A percentile compares a stretch with the other conserved stretches of the same genome.
Evolutionary conservation across 1,284 basidiomycete genomes (phyloP).

Genomic region (Inonotus obliquus): DNA sequence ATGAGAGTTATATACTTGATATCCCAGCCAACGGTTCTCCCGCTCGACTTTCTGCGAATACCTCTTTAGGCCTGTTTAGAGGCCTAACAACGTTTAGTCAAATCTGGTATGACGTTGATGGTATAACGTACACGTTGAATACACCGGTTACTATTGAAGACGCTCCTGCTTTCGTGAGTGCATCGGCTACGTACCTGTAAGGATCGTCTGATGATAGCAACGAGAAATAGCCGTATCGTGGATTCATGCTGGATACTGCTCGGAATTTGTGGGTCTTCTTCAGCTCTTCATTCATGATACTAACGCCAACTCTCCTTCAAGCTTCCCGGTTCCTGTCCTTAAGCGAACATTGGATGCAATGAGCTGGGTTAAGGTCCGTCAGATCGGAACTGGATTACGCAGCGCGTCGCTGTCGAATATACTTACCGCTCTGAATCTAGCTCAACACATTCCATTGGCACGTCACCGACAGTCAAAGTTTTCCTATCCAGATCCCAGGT

Average conservation of each 20-base stretch:
- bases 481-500: constrained; percentile 64
- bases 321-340: constrained; percentile 65
- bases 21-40: constrained; percentile 56
- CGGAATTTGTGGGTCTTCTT: constrained; percentile 48
- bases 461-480: constrained; percentile 71
- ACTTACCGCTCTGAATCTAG: constrained; percentile 27
- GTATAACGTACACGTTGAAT: constrained; percentile 49
- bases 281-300: neutral
- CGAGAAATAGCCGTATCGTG: constrained; percentile 60
- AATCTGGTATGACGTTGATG: constrained; percentile 58
- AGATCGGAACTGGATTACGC: neutral
- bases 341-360: constrained; percentile 77
- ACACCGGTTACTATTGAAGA: constrained; percentile 61
- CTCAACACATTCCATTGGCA: constrained; percentile 81
- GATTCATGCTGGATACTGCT: constrained; percentile 79
- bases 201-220: neutral
- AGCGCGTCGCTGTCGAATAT: constrained; percentile 16
- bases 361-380: constrained; percentile 76
- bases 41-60: constrained; percentile 62
- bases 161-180: constrained; percentile 54
- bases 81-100: constrained; percentile 83
- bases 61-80: constrained; percentile 72
- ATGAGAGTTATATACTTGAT: constrained; percentile 63
- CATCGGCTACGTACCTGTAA: neutral
- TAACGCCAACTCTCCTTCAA: constrained; percentile 24